Evolutionary conservation across 257 asterid genomes (phyloP).

Genomic region (Fraxinus anomala): DNA sequence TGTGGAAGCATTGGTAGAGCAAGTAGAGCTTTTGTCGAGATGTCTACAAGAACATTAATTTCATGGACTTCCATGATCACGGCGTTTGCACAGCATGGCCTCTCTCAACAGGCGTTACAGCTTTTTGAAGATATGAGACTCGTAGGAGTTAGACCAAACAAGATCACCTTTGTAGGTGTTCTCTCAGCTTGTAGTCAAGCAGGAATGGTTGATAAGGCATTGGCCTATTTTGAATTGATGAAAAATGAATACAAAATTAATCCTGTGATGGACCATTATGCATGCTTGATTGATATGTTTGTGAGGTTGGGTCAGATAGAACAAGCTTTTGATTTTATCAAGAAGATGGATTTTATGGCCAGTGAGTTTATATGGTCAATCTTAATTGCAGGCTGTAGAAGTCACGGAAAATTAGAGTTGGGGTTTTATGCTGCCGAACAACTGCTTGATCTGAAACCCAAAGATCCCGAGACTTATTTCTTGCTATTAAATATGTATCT

Average conservation of each 20-base stretch:
- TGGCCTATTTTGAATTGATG: slow-evolving; percentile 74
- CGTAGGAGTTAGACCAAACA: slow-evolving; percentile 79
- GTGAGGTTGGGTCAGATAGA: slow-evolving; percentile 74
- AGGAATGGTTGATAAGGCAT: slow-evolving; percentile 73
- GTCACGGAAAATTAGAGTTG: slow-evolving; percentile 69
- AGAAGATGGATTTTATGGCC: slow-evolving; percentile 51
- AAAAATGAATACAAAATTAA: slow-evolving; percentile 56
- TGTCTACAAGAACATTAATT: slow-evolving; percentile 72
- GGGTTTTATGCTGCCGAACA: slow-evolving; percentile 73
- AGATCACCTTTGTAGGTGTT: slow-evolving; percentile 76
- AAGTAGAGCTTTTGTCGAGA: slow-evolving; percentile 76
- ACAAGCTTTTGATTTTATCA: slow-evolving; percentile 72
- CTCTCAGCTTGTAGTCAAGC: slow-evolving; percentile 93
- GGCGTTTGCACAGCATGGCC: slow-evolving; percentile 74
- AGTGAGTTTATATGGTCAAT: slow-evolving; percentile 81
- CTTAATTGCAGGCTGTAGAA: slow-evolving; percentile 79
- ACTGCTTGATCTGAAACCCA: slow-evolving; percentile 70
- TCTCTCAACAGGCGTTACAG: slow-evolving; percentile 59
- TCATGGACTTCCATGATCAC: slow-evolving; percentile 93
- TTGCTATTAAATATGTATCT: slow-evolving; percentile 69
- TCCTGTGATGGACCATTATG: slow-evolving; percentile 81
- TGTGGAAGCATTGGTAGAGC: slow-evolving; percentile 84
- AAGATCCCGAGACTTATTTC: slow-evolving; percentile 63
- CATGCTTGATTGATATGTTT: slow-evolving; percentile 76
- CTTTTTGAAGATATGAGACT: slow-evolving; percentile 86